A percentile compares a stretch with the other conserved stretches of the same genome.
phyloP scores from a whole-genome alignment of 2,329 filamentous ascomycete species.

The Penicillium capsulatum region DNA sequence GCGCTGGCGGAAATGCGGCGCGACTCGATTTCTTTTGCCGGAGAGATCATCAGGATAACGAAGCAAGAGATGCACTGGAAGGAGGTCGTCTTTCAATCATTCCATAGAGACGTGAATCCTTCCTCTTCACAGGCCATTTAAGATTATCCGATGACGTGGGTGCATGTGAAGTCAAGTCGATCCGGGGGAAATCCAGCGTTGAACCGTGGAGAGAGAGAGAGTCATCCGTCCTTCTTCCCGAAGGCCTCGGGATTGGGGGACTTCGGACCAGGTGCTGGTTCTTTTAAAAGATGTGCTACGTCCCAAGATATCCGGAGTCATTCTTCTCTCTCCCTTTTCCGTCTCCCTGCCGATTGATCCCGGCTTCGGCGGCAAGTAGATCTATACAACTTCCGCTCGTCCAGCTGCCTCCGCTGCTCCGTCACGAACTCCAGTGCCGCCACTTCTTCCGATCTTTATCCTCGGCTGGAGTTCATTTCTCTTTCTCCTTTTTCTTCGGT shows the following conservation, averaged over 20 bases:
- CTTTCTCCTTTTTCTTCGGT: slow-evolving; percentile 4
- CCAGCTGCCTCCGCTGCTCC: slow-evolving; percentile 38
- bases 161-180: slow-evolving; percentile 23
- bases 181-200: slow-evolving; percentile 16
- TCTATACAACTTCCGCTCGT: slow-evolving; percentile 33
- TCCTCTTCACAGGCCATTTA: background rate
- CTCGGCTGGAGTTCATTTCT: slow-evolving; percentile 5
- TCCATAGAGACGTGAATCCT: no score
- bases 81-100: no score
- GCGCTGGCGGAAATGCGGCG: no score
- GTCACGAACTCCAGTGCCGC: slow-evolving; percentile 28
- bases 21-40: no score
- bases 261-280: background rate
- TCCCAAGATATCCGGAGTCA: background rate
- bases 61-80: no score
- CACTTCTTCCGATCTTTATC: slow-evolving; percentile 24
- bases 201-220: slow-evolving; percentile 2
- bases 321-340: slow-evolving; percentile 2
- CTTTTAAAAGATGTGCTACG: no score
- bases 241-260: slow-evolving; percentile 24
- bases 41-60: no score
- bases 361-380: slow-evolving; percentile 5
- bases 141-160: slow-evolving; percentile 18
- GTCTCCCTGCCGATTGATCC: no score
- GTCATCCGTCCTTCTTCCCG: slow-evolving; percentile 25